Evolutionary conservation across 129 eudicot genomes (phyloP).

Genomic region (Tanacetum coccineum): DNA sequence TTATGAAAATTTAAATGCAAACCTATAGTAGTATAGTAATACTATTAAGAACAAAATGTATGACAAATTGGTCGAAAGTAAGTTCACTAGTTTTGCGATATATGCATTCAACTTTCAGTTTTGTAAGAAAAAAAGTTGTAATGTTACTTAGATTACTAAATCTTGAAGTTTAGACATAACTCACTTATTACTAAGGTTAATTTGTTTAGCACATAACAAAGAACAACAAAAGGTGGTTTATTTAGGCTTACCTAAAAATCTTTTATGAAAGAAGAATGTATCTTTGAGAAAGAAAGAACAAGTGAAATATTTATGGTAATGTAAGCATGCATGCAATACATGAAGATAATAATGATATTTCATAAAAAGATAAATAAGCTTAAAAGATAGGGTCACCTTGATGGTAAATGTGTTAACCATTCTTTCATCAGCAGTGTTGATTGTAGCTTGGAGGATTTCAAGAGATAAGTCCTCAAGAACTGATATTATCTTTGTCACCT

Average conservation of each 20-base stretch:
- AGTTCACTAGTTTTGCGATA: not conserved
- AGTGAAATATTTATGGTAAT: conserved; percentile 1
- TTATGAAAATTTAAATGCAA: not conserved
- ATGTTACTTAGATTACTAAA: no score
- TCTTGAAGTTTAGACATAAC: not conserved
- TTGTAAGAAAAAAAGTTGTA: not conserved
- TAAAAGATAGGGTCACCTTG: conserved; percentile 45
- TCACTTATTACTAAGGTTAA: not conserved
- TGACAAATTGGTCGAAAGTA: not conserved
- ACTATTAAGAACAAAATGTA: not conserved
- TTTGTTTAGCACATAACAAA: not conserved
- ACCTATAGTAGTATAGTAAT: not conserved
- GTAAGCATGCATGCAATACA: conserved; percentile 25
- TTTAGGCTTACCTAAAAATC: not conserved
- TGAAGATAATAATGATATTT: not conserved
- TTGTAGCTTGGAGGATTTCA: conserved; percentile 69
- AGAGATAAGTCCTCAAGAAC: conserved; percentile 79
- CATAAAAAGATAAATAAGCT: not conserved
- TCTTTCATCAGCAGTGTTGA: conserved; percentile 54
- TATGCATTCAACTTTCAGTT: not conserved
- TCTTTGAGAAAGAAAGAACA: not conserved
- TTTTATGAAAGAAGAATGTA: not conserved
- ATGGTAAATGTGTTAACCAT: conserved; percentile 81
- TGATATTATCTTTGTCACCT: conserved; percentile 62
- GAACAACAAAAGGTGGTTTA: not conserved